Conservation (phyloP, 1,139 yeast genomes). For the Candida glucosophila region DNA sequence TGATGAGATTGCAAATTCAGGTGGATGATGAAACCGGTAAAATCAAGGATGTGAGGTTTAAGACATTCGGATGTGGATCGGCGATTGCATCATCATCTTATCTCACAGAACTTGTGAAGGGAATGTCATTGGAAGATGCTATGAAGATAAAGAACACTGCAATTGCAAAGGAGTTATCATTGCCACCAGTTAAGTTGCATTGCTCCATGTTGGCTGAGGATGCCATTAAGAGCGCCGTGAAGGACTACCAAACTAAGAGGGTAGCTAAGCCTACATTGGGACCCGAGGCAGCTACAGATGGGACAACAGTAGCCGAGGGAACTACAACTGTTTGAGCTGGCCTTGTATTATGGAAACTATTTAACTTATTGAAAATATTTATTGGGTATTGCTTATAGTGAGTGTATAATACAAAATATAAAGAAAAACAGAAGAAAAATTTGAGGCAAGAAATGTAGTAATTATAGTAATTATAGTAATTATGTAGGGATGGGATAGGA, state of each 20-base stretch:
- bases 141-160: conserved; percentile 82
- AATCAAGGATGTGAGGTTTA: conserved; percentile 90
- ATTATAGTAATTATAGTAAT: too few relatives aligned
- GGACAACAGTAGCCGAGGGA: too few relatives aligned
- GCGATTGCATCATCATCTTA: conserved; percentile 95
- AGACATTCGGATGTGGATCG: conserved; percentile 97
- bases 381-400: too few relatives aligned
- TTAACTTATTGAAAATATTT: too few relatives aligned
- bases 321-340: too few relatives aligned
- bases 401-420: too few relatives aligned
- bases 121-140: conserved; percentile 92
- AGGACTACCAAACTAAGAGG: conserved; percentile 83
- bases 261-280: conserved; percentile 42
- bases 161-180: conserved; percentile 84
- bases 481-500: too few relatives aligned
- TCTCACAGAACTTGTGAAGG: conserved; percentile 92
- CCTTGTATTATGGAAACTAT: too few relatives aligned
- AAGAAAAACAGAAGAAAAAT: too few relatives aligned
- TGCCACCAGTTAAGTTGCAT: conserved; percentile 96
- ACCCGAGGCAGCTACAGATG: conserved; percentile 34
- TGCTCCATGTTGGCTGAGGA: conserved; percentile 99
- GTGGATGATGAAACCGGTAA: conserved; percentile 86
- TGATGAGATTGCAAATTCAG: conserved; percentile 92
- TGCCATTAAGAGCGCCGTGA: conserved; percentile 94
- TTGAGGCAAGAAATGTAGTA: too few relatives aligned